A percentile compares a stretch with the other conserved stretches of the same genome.
Conservation (phyloP, 2,329 filamentous ascomycete species). For the Pseudocercospora musae region DNA sequence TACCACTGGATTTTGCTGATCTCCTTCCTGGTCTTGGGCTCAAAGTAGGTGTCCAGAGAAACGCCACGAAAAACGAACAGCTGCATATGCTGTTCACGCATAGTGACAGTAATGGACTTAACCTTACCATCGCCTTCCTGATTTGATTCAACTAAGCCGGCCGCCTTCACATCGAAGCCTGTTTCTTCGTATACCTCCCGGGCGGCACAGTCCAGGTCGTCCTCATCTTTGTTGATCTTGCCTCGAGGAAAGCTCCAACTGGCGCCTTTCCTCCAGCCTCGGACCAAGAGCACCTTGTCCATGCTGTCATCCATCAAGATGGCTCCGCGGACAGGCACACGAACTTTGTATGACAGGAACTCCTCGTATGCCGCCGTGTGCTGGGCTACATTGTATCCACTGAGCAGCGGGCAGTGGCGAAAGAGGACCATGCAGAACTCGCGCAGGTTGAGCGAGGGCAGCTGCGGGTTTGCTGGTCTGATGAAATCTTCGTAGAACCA, state of each 20-base stretch:
- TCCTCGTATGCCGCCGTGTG: slow-evolving; percentile 83
- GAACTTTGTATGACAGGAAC: slow-evolving; percentile 90
- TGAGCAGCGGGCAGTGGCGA: slow-evolving; percentile 85
- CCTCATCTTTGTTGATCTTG: slow-evolving; percentile 97
- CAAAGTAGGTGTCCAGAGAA: slow-evolving; percentile 81
- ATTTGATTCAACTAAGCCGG: slow-evolving; percentile 68
- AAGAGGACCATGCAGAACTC: slow-evolving; percentile 89
- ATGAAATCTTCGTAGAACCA: slow-evolving; percentile 99
- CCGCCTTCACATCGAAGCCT: slow-evolving; percentile 73
- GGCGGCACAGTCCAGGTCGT: slow-evolving; percentile 88
- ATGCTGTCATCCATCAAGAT: slow-evolving; percentile 92
- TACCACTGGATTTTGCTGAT: slow-evolving; percentile 98
- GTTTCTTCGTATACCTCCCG: slow-evolving; percentile 97
- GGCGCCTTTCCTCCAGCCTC: slow-evolving; percentile 95
- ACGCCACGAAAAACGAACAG: slow-evolving; percentile 90
- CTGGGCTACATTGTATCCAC: slow-evolving; percentile 71
- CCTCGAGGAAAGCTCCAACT: slow-evolving; percentile 96
- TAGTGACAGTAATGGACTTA: slow-evolving; percentile 82
- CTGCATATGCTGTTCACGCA: slow-evolving; percentile 88
- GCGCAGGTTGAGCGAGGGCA: slow-evolving; percentile 81
- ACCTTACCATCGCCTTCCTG: slow-evolving; percentile 56
- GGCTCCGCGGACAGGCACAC: slow-evolving; percentile 88
- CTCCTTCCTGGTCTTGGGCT: slow-evolving; percentile 89
- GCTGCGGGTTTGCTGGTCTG: slow-evolving; percentile 68
- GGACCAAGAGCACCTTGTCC: slow-evolving; percentile 89